These are phyloP conservation scores for Geotrichum phurueaensis DNA, from an alignment of 1,139 yeast genomes.

Conservation along the genomic window DNA sequence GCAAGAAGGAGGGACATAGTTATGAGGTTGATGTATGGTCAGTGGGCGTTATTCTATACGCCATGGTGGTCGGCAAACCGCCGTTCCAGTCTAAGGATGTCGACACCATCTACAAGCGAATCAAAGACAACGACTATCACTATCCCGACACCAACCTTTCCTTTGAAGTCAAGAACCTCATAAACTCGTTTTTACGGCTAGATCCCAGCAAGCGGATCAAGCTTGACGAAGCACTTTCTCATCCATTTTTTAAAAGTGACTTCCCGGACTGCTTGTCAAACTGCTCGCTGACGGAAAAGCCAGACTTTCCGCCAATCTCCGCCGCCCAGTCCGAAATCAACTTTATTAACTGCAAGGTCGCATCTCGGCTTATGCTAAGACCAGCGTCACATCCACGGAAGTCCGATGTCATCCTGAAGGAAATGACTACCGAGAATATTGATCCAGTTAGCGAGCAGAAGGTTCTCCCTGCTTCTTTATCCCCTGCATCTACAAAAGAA, in stretches of 20 bases:
- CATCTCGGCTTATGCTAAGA: constrained; percentile 47
- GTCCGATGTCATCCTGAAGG: background rate
- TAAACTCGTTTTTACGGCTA: constrained; percentile 63
- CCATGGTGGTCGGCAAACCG: constrained; percentile 85
- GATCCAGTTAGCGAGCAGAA: constrained; percentile 5
- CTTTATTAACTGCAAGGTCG: constrained; percentile 42
- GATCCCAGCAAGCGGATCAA: constrained; percentile 81
- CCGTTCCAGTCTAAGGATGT: constrained; percentile 97
- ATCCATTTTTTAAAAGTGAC: constrained; percentile 67
- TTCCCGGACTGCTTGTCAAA: constrained; percentile 62
- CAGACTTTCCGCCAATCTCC: constrained; percentile 50
- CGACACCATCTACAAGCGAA: constrained; percentile 83
- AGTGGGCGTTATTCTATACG: constrained; percentile 90
- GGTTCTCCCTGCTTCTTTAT: constrained; percentile 76
- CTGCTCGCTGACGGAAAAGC: constrained; percentile 56
- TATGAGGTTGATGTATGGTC: constrained; percentile 97
- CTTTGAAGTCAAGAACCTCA: constrained; percentile 63
- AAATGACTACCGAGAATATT: background rate
- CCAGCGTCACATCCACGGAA: constrained; percentile 38
- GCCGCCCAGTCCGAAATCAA: constrained; percentile 62
- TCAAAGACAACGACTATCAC: constrained; percentile 70
- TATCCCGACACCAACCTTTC: constrained; percentile 78
- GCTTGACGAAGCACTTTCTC: constrained; percentile 68
- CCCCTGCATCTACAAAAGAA: constrained; percentile 86
- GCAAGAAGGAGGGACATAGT: constrained; percentile 82